These are phyloP conservation scores for Periglandula ipomoeae DNA, from an alignment of 2,329 filamentous ascomycete species.

Conservation along the genomic window DNA sequence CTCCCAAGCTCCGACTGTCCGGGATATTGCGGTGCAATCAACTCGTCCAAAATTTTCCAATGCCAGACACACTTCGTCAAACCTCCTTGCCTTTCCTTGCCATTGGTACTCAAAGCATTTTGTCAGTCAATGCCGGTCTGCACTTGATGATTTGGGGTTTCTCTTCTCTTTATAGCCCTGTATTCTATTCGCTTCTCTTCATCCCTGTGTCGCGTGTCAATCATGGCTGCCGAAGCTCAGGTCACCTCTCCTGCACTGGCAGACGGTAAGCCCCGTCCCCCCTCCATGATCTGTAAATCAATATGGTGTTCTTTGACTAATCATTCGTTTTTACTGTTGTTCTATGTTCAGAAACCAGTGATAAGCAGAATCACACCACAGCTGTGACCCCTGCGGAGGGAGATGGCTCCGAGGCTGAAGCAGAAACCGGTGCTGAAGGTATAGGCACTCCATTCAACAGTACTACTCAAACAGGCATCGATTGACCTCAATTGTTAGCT, in stretches of 20 bases:
- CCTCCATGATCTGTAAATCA: background rate
- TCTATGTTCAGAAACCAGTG: slow-evolving; percentile 11
- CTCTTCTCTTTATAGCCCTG: slow-evolving; percentile 12
- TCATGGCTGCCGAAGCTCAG: slow-evolving; percentile 24
- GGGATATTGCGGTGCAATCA: slow-evolving; percentile 19
- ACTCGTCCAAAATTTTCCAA: slow-evolving; percentile 20
- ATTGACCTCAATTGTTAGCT: slow-evolving; percentile 22
- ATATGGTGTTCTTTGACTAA: background rate
- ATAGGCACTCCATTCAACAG: slow-evolving; percentile 4
- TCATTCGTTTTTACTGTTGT: background rate
- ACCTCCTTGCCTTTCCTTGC: background rate
- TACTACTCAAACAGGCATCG: background rate
- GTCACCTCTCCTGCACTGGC: slow-evolving; percentile 16
- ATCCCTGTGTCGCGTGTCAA: slow-evolving; percentile 11
- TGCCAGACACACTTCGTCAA: background rate
- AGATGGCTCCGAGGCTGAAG: slow-evolving; percentile 15
- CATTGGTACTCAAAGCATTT: slow-evolving; percentile 11
- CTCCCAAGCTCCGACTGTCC: slow-evolving; percentile 12
- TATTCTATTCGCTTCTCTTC: slow-evolving; percentile 10
- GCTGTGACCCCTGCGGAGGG: slow-evolving; percentile 18
- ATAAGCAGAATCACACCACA: slow-evolving; percentile 17
- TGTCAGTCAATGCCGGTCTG: slow-evolving; percentile 15
- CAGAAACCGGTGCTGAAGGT: slow-evolving; percentile 27
- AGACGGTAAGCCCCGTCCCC: slow-evolving; percentile 10
- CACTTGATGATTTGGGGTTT: slow-evolving; percentile 17